Conservation (phyloP, 371 early-diverging fungal genomes). For the Choanephora cucurbitarum region DNA sequence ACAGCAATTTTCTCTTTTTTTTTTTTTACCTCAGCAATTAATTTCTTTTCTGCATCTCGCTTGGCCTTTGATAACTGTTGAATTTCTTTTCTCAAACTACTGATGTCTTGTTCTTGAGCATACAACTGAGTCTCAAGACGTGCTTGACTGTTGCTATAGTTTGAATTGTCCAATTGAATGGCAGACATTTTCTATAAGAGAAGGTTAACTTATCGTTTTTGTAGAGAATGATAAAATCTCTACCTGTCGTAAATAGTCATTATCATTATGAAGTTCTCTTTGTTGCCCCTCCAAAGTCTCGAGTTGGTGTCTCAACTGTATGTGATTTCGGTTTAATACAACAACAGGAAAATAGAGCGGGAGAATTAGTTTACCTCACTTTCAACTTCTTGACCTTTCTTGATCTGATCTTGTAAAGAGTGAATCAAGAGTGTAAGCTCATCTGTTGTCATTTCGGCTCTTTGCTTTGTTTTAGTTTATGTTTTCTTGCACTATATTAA, state of each 20-base stretch:
- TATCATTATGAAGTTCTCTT: slow-evolving; percentile 32
- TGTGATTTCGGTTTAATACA: background rate
- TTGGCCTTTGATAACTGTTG: slow-evolving; percentile 42
- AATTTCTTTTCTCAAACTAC: slow-evolving; percentile 35
- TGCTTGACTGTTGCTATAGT: slow-evolving; percentile 42
- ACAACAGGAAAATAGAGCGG: background rate
- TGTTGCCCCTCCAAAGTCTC: slow-evolving; percentile 35
- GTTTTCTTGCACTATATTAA: background rate
- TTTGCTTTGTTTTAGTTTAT: background rate
- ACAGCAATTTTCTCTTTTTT: slow-evolving; percentile 9
- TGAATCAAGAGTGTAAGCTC: slow-evolving; percentile 20
- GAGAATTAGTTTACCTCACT: slow-evolving; percentile 16
- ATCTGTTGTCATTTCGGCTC: slow-evolving; percentile 19
- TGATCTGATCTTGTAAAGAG: slow-evolving; percentile 26
- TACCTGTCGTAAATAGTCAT: slow-evolving; percentile 48
- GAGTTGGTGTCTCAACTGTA: slow-evolving; percentile 38
- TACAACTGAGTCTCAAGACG: slow-evolving; percentile 53
- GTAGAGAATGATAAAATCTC: background rate
- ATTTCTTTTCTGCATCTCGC: slow-evolving; percentile 45
- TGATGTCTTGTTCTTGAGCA: slow-evolving; percentile 46
- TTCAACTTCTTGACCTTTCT: slow-evolving; percentile 19
- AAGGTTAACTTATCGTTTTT: slow-evolving; percentile 1
- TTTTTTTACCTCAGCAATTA: slow-evolving; percentile 30
- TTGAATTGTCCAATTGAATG: slow-evolving; percentile 46
- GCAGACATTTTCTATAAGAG: slow-evolving; percentile 37